A percentile compares a stretch with the other conserved stretches of the same genome.
phyloP scores from a whole-genome alignment of 2,329 filamentous ascomycete species.

The Xylariaceae sp. region DNA sequence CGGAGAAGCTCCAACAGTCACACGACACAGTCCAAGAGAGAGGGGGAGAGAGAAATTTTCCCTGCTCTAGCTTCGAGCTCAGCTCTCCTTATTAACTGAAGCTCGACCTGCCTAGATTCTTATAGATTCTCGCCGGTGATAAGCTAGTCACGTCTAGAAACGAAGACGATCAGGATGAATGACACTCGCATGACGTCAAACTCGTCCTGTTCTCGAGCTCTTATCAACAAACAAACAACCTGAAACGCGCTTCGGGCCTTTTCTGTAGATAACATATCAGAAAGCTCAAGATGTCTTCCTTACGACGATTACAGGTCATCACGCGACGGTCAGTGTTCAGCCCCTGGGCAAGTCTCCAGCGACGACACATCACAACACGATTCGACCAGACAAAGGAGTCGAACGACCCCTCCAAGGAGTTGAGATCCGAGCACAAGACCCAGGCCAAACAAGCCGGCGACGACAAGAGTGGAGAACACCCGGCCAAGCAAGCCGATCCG shows the following conservation, averaged over 20 bases:
- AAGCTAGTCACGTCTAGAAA: background rate
- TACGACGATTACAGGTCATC: background rate
- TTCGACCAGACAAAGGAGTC: slow-evolving; percentile 17
- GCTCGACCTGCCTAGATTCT: no score
- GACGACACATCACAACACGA: background rate
- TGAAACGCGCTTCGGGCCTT: no score
- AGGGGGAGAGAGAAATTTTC: no score
- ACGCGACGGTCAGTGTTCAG: background rate
- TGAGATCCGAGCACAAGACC: slow-evolving; percentile 19
- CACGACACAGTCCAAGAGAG: no score
- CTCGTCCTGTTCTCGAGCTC: background rate
- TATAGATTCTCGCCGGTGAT: background rate
- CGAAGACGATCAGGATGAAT: background rate
- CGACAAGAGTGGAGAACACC: slow-evolving; percentile 25
- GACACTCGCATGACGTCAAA: background rate
- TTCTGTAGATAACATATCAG: no score
- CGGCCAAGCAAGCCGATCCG: slow-evolving; percentile 28
- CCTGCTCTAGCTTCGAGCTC: no score
- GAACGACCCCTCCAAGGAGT: slow-evolving; percentile 15
- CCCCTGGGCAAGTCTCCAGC: background rate
- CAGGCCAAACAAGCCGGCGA: slow-evolving; percentile 17
- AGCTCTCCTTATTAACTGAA: no score
- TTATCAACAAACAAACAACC: background rate
- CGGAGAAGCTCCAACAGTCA: no score
- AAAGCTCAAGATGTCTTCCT: background rate